Percentiles rank a stretch among this genome's conserved stretches.
phyloP scores from a whole-genome alignment of 2,329 filamentous ascomycete genomes.

The Calonectria pteridis region DNA sequence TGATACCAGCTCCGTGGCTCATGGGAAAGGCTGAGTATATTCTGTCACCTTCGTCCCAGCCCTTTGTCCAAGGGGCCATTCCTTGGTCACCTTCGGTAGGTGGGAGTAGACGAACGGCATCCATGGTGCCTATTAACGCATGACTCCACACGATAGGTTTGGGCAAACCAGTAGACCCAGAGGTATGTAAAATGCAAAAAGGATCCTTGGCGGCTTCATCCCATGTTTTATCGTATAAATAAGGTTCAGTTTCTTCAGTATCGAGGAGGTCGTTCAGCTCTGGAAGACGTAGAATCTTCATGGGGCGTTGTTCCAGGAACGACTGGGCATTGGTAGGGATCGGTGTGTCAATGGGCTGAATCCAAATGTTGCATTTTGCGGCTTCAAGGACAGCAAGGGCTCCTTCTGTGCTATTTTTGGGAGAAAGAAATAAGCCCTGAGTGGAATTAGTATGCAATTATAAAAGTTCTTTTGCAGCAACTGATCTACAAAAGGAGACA shows the following conservation, averaged over 20 bases:
- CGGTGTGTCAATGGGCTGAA: slow-evolving; percentile 35
- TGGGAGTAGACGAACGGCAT: slow-evolving; percentile 52
- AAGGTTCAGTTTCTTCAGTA: slow-evolving; percentile 30
- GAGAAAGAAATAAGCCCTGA: slow-evolving; percentile 50
- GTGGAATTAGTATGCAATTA: neutral
- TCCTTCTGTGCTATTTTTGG: slow-evolving; percentile 50
- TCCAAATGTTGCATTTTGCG: slow-evolving; percentile 48
- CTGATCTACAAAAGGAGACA: neutral
- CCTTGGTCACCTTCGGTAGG: slow-evolving; percentile 45
- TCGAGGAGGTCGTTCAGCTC: slow-evolving; percentile 45
- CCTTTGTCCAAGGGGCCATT: slow-evolving; percentile 45
- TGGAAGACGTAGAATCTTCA: slow-evolving; percentile 47
- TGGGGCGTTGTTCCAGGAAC: slow-evolving; percentile 38
- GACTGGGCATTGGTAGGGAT: slow-evolving; percentile 34
- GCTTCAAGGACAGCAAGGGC: slow-evolving; percentile 49
- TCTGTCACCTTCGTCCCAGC: slow-evolving; percentile 45
- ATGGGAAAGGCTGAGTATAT: slow-evolving; percentile 54
- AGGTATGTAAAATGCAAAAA: slow-evolving; percentile 56
- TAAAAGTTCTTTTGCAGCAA: neutral
- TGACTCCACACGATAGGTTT: slow-evolving; percentile 55
- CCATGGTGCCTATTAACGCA: slow-evolving; percentile 48
- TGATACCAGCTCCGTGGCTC: slow-evolving; percentile 53
- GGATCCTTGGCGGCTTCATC: slow-evolving; percentile 49
- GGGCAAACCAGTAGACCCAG: slow-evolving; percentile 56
- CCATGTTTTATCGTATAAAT: slow-evolving; percentile 48